These are phyloP conservation scores for Monosporascus sp. DNA, from an alignment of 2,329 filamentous ascomycete genomes.

Conservation along the genomic window DNA sequence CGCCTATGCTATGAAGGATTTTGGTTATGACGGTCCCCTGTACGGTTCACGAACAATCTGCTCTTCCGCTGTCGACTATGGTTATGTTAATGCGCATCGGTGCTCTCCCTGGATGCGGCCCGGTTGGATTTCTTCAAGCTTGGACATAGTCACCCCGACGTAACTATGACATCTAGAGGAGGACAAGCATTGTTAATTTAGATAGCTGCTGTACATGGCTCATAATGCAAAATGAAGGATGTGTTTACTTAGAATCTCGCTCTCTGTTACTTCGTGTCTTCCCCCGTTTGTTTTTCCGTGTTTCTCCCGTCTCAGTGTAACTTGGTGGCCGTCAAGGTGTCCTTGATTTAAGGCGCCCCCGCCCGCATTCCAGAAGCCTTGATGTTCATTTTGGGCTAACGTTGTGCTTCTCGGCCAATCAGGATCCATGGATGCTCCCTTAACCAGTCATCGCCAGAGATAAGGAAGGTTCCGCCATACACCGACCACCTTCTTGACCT, in stretches of 20 bases:
- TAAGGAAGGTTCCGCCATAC: no score
- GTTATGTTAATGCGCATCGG: neutral
- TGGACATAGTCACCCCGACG: neutral
- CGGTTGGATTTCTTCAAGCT: neutral
- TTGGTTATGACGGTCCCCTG: slow-evolving; percentile 1
- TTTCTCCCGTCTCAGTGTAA: neutral
- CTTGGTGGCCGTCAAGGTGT: neutral
- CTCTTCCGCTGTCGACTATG: neutral
- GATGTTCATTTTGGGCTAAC: neutral
- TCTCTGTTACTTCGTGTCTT: neutral
- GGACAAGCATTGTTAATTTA: neutral
- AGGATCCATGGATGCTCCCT: no score
- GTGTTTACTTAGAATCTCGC: neutral
- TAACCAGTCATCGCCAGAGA: no score
- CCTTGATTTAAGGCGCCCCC: neutral
- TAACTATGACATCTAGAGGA: neutral
- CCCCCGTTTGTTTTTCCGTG: neutral
- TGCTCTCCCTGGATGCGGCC: no score
- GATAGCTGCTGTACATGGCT: neutral
- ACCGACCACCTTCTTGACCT: neutral
- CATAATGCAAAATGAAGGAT: neutral
- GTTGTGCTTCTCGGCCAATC: neutral
- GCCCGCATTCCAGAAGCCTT: neutral
- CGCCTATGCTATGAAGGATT: no score
- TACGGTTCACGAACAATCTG: slow-evolving; percentile 6